A percentile compares a stretch with the other conserved stretches of the same genome.
phyloP scores from a whole-genome alignment of 257 asterid species.

The Mitragyna speciosa region DNA sequence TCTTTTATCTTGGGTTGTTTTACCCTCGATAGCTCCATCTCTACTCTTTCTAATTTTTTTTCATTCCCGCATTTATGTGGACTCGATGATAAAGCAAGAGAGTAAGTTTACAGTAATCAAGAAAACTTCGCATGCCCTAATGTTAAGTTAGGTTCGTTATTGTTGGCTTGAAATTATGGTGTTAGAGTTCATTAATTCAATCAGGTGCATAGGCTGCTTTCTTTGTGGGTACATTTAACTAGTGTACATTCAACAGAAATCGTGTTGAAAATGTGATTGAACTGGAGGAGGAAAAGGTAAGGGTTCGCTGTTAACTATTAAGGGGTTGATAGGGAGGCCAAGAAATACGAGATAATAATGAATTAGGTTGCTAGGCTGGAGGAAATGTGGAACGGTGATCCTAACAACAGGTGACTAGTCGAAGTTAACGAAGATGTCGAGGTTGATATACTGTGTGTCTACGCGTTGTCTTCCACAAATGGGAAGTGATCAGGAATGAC shows the following conservation, averaged over 20 bases:
- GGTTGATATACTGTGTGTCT: slow-evolving; percentile 12
- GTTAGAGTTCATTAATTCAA: background rate
- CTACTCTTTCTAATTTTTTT: too few species aligned
- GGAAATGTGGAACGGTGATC: background rate
- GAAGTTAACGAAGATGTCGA: slow-evolving; percentile 15
- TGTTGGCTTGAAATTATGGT: background rate
- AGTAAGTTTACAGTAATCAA: too few species aligned
- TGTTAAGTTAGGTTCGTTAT: background rate
- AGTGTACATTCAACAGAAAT: background rate
- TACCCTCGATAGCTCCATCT: background rate
- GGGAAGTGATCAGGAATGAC: slow-evolving; percentile 16
- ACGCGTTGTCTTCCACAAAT: slow-evolving; percentile 16
- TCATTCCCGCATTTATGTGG: too few species aligned
- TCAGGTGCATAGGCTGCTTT: slow-evolving; percentile 9
- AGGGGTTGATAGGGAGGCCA: too few species aligned
- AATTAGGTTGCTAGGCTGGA: background rate
- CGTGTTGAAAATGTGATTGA: background rate
- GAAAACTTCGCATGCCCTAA: background rate
- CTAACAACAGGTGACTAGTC: background rate
- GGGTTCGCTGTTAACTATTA: background rate
- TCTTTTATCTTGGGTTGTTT: background rate
- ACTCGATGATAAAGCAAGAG: too few species aligned
- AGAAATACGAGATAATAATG: background rate
- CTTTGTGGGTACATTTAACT: background rate
- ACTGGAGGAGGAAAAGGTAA: background rate